Evolutionary conservation across 805 yeast genomes (phyloP).

Genomic region (Sugiyamaella americana): DNA sequence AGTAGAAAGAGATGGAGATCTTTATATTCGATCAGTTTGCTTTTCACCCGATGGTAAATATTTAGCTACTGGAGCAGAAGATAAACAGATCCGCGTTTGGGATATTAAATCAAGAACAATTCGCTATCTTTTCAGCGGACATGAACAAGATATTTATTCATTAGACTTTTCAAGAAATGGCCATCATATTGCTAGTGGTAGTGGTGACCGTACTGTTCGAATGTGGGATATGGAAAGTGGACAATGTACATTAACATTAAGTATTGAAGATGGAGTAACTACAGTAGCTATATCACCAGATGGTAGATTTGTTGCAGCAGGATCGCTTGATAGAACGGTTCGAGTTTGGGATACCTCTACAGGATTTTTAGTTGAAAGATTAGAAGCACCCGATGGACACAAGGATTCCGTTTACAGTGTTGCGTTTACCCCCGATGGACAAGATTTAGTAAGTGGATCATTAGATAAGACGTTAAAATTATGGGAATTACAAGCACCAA

Average conservation of each 20-base stretch:
- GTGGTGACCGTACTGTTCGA: conserved; percentile 94
- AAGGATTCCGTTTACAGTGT: conserved; percentile 94
- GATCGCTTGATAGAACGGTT: conserved; percentile 90
- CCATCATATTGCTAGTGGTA: conserved; percentile 85
- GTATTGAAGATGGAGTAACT: conserved; percentile 96
- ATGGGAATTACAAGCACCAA: conserved; percentile 72
- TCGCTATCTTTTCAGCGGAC: conserved; percentile 76
- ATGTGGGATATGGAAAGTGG: conserved; percentile 93
- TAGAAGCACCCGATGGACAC: conserved; percentile 93
- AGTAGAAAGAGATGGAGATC: conserved; percentile 65
- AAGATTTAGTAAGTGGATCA: conserved; percentile 90
- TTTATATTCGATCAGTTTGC: conserved; percentile 91
- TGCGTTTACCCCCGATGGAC: conserved; percentile 85
- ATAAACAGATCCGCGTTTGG: conserved; percentile 85
- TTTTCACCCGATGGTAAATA: conserved; percentile 93
- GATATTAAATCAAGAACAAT: conserved; percentile 82
- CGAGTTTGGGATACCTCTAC: conserved; percentile 95
- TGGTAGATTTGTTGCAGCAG: conserved; percentile 91
- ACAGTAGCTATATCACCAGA: conserved; percentile 97
- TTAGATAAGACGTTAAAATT: conserved; percentile 92
- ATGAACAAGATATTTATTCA: conserved; percentile 96
- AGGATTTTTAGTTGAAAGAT: conserved; percentile 84
- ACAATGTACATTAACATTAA: conserved; percentile 78
- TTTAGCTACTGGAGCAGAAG: conserved; percentile 86
- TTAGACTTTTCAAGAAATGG: conserved; percentile 94